A percentile compares a stretch with the other conserved stretches of the same genome.
These are phyloP conservation scores for Hordeum marinum DNA, from an alignment of 176 grass and related monocot genomes.

Conservation along the genomic window DNA sequence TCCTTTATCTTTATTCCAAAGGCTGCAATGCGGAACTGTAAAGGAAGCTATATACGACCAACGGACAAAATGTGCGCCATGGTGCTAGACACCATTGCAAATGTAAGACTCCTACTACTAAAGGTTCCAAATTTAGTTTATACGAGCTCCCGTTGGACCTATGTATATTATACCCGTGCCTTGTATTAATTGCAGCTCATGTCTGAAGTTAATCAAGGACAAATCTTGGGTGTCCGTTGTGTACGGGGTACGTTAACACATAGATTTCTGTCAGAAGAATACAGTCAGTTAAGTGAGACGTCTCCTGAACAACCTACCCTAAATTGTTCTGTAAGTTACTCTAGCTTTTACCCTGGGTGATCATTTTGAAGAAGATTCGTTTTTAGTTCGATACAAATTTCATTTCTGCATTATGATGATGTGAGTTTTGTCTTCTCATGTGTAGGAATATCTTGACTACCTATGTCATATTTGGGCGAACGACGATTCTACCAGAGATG, in stretches of 20 bases:
- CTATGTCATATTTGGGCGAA: slow-evolving; percentile 40
- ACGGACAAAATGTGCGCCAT: background rate
- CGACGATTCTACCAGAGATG: slow-evolving; percentile 5
- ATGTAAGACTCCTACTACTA: slow-evolving; percentile 15
- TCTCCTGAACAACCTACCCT: background rate
- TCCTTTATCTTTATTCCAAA: background rate
- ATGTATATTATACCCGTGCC: background rate
- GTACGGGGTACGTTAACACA: background rate
- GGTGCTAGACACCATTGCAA: background rate
- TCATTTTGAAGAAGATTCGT: background rate
- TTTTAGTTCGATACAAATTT: background rate
- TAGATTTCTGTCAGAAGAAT: slow-evolving; percentile 1
- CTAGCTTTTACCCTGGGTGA: background rate
- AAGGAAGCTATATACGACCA: slow-evolving; percentile 28
- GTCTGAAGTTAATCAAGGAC: background rate
- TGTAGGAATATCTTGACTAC: slow-evolving; percentile 31
- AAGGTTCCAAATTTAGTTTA: background rate
- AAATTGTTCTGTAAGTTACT: slow-evolving; percentile 34
- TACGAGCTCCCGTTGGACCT: background rate
- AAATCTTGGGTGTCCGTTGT: slow-evolving; percentile 29
- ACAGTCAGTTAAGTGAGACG: background rate
- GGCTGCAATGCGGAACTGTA: slow-evolving; percentile 12
- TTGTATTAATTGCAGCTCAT: background rate
- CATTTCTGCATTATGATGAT: background rate
- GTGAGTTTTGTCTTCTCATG: background rate